A percentile compares a stretch with the other conserved stretches of the same genome.
Evolutionary conservation across 768 basidiomycete species (phyloP).

Genomic region (Suillus decipiens): DNA sequence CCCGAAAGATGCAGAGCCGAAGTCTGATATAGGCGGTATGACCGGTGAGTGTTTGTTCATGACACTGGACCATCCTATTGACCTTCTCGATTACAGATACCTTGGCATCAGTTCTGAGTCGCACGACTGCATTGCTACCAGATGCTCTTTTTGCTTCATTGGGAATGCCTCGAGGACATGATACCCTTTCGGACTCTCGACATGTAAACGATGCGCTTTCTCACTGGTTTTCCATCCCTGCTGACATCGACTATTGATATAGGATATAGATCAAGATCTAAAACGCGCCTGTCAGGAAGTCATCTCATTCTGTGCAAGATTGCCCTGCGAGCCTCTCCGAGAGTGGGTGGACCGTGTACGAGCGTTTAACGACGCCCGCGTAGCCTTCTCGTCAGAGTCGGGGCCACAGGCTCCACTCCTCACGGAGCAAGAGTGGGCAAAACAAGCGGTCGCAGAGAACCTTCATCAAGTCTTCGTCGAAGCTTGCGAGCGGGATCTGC

Average conservation of each 20-base stretch:
- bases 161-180: slow-evolving; percentile 61
- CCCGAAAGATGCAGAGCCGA: slow-evolving; percentile 46
- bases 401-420: slow-evolving; percentile 26
- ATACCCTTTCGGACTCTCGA: slow-evolving; percentile 70
- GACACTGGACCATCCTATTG: not conserved
- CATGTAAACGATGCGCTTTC: slow-evolving; percentile 47
- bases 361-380: slow-evolving; percentile 31
- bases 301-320: slow-evolving; percentile 61
- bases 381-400: slow-evolving; percentile 9
- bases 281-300: slow-evolving; percentile 84
- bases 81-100: slow-evolving; percentile 23
- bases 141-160: slow-evolving; percentile 71
- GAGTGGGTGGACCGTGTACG: slow-evolving; percentile 61
- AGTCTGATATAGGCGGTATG: slow-evolving; percentile 51
- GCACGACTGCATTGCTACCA: slow-evolving; percentile 49
- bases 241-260: slow-evolving; percentile 9
- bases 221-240: not conserved
- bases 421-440: slow-evolving; percentile 49
- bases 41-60: slow-evolving; percentile 47
- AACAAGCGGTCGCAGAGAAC: slow-evolving; percentile 47
- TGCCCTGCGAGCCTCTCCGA: slow-evolving; percentile 60
- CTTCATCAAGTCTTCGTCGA: slow-evolving; percentile 57
- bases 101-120: slow-evolving; percentile 33
- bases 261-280: slow-evolving; percentile 88
- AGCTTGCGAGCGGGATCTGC: slow-evolving; percentile 56